A percentile compares a stretch with the other conserved stretches of the same genome.
Evolutionary conservation across 768 basidiomycete genomes (phyloP).

Genomic region (Strobilomyces dryophilus): DNA sequence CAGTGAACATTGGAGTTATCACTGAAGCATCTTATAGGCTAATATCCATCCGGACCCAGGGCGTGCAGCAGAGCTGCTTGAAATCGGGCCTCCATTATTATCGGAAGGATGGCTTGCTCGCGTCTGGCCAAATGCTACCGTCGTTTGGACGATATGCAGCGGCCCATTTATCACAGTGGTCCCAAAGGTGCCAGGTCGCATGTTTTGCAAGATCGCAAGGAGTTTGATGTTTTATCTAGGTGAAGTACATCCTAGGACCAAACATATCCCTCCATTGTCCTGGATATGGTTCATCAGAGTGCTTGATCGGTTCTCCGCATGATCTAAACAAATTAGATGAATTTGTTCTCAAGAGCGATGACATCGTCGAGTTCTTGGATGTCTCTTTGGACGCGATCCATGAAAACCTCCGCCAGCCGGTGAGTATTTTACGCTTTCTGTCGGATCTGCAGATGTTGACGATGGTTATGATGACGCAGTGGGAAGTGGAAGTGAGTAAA

Average conservation of each 20-base stretch:
- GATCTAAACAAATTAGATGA: conserved; percentile 3
- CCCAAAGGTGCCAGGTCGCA: conserved; percentile 7
- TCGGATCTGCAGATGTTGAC: neutral
- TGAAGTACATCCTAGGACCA: conserved; percentile 12
- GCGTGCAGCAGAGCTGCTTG: conserved; percentile 17
- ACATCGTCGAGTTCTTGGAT: neutral
- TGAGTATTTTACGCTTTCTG: neutral
- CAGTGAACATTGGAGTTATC: neutral
- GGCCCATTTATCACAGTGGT: conserved; percentile 8
- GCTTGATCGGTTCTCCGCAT: neutral
- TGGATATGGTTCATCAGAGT: conserved; percentile 13
- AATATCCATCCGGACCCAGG: conserved; percentile 9
- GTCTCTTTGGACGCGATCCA: neutral
- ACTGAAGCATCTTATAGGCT: conserved; percentile 1
- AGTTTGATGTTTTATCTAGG: neutral
- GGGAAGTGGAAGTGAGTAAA: conserved; percentile 9
- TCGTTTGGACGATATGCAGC: conserved; percentile 5
- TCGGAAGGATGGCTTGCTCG: conserved; percentile 14
- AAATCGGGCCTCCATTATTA: conserved; percentile 11
- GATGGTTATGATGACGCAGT: neutral
- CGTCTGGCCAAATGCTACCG: conserved; percentile 12
- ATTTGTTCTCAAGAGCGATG: conserved; percentile 4
- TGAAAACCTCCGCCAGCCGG: neutral
- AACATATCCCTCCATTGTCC: neutral
- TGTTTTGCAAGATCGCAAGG: neutral